Evolutionary conservation across 2,329 filamentous ascomycete genomes (phyloP).

Genomic region (Diplodia intermedia): DNA sequence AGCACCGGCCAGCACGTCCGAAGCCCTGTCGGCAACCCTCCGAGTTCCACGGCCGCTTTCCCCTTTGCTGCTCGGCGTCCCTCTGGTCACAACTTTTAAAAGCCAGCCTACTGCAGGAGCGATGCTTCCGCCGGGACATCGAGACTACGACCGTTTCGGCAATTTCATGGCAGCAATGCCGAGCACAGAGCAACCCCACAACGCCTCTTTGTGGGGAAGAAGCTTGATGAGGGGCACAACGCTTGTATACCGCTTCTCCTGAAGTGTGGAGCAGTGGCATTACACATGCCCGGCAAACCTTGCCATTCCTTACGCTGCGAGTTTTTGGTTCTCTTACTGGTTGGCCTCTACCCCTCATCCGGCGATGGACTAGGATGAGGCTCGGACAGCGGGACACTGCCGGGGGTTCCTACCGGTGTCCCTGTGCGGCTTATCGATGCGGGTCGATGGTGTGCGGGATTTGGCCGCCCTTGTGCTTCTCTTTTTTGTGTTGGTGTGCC

Average conservation of each 20-base stretch:
- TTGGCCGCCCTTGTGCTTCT: not conserved
- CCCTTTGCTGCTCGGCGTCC: not conserved
- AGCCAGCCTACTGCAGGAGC: not conserved
- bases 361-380: not conserved
- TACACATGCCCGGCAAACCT: not conserved
- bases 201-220: slow-evolving; percentile 28
- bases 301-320: not conserved
- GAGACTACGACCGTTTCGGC: slow-evolving; percentile 22
- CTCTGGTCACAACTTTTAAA: slow-evolving; percentile 7
- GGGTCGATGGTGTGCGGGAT: not conserved
- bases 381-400: not conserved
- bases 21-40: not conserved
- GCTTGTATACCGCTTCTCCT: not conserved
- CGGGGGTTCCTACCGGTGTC: slow-evolving; percentile 4
- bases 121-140: not conserved
- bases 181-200: slow-evolving; percentile 22
- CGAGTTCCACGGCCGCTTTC: not conserved
- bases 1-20: not conserved
- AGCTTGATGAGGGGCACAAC: slow-evolving; percentile 21
- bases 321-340: not conserved
- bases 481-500: slow-evolving; percentile 6
- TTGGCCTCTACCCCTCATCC: not conserved
- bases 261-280: not conserved
- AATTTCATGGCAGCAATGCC: slow-evolving; percentile 14
- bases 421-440: not conserved